Evolutionary conservation across 2,329 filamentous ascomycete genomes (phyloP).

Genomic region (Penicillium sp.): DNA sequence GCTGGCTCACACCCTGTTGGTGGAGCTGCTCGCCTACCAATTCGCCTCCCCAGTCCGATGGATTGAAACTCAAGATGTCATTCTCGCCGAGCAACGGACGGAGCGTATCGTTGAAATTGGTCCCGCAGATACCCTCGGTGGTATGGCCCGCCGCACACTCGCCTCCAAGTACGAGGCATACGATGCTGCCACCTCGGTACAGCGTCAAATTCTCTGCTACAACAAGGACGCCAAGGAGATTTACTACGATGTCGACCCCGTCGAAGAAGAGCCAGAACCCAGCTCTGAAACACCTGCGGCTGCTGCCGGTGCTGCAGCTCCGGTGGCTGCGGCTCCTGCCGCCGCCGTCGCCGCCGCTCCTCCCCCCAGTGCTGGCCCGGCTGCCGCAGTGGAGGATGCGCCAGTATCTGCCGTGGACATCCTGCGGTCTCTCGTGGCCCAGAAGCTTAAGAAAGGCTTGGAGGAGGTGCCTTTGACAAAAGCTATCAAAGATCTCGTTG

Average conservation of each 20-base stretch:
- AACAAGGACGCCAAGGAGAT: slow-evolving; percentile 99
- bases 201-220: slow-evolving; percentile 97
- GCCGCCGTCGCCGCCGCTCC: slow-evolving; percentile 53
- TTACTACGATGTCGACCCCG: slow-evolving; percentile 95
- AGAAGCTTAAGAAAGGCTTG: slow-evolving; percentile 94
- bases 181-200: slow-evolving; percentile 91
- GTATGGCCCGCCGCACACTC: slow-evolving; percentile 93
- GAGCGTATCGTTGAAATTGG: slow-evolving; percentile 98
- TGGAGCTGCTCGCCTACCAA: slow-evolving; percentile 98
- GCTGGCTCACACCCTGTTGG: slow-evolving; percentile 93
- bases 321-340: slow-evolving; percentile 37
- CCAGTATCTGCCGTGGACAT: slow-evolving; percentile 87
- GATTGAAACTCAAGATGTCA: slow-evolving; percentile 99
- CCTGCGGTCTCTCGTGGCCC: slow-evolving; percentile 79
- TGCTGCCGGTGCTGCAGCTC: slow-evolving; percentile 35
- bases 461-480: slow-evolving; percentile 86
- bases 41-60: slow-evolving; percentile 98
- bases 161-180: slow-evolving; percentile 98
- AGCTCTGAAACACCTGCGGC: slow-evolving; percentile 41
- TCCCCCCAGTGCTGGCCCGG: slow-evolving; percentile 71
- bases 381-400: slow-evolving; percentile 75
- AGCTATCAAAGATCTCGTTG: slow-evolving; percentile 96
- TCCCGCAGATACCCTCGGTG: slow-evolving; percentile 91
- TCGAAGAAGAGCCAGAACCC: slow-evolving; percentile 80
- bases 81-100: slow-evolving; percentile 89